phyloP scores from a whole-genome alignment of 2,329 filamentous ascomycete genomes.

The Ophiostoma piceae region DNA sequence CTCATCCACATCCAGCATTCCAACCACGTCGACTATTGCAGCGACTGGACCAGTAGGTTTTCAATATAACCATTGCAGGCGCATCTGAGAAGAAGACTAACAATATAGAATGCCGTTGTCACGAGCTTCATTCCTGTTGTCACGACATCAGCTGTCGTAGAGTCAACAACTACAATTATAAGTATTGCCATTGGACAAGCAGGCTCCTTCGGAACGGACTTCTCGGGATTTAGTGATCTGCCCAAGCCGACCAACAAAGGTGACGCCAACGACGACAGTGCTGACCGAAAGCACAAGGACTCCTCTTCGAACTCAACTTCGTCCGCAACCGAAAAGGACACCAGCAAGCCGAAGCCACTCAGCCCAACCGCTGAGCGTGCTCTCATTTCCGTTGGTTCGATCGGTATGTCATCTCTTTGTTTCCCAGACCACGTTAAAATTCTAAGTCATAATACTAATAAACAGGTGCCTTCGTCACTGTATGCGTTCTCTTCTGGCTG shows the following conservation, averaged over 20 bases:
- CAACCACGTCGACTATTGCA: neutral
- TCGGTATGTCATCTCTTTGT: conserved; percentile 30
- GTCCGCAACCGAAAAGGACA: conserved; percentile 12
- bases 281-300: neutral
- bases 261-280: neutral
- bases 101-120: conserved; percentile 16
- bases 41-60: neutral
- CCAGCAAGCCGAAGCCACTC: conserved; percentile 18
- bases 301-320: neutral
- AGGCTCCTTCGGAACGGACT: conserved; percentile 14
- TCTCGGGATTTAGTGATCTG: conserved; percentile 8
- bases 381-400: conserved; percentile 35
- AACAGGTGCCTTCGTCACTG: conserved; percentile 42
- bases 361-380: conserved; percentile 32
- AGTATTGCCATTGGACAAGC: neutral
- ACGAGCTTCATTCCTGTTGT: conserved; percentile 20
- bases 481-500: conserved; percentile 44
- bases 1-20: neutral
- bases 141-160: conserved; percentile 13
- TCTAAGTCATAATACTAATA: neutral
- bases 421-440: neutral
- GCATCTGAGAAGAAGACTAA: neutral
- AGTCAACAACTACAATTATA: conserved; percentile 10
- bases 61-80: too few species aligned
- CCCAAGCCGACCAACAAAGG: conserved; percentile 11